Percentiles rank a stretch among this genome's conserved stretches.
phyloP scores from a whole-genome alignment of 768 basidiomycete genomes.

The Psilocybe sp. region DNA sequence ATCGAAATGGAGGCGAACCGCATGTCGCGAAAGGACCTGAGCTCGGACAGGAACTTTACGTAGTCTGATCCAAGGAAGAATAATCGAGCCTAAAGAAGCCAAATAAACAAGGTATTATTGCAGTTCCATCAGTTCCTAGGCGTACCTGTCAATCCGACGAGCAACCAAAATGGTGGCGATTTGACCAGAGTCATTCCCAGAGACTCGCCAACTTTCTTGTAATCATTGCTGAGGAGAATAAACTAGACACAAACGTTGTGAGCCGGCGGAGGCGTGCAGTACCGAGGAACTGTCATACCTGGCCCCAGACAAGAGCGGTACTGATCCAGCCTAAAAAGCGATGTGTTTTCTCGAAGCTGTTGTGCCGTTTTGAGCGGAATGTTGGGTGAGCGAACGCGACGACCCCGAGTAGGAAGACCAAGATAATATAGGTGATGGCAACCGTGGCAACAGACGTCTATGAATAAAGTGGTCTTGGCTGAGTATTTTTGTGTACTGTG shows the following conservation, averaged over 20 bases:
- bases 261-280: background rate
- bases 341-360: constrained; percentile 53
- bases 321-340: constrained; percentile 58
- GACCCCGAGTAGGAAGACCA: constrained; percentile 45
- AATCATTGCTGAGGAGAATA: constrained; percentile 52
- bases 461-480: background rate
- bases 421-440: constrained; percentile 48
- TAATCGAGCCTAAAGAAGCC: constrained; percentile 38
- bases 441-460: constrained; percentile 47
- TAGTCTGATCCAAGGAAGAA: constrained; percentile 58
- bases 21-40: constrained; percentile 54
- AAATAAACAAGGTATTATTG: background rate
- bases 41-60: constrained; percentile 52
- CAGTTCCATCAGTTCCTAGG: background rate
- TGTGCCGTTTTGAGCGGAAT: constrained; percentile 43
- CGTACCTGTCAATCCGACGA: constrained; percentile 45
- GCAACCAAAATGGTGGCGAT: constrained; percentile 54
- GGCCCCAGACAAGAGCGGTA: constrained; percentile 52
- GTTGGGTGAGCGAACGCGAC: constrained; percentile 50
- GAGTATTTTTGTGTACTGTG: background rate
- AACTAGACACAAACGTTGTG: constrained; percentile 27
- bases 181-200: constrained; percentile 42
- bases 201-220: constrained; percentile 31
- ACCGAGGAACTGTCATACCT: constrained; percentile 27
- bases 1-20: constrained; percentile 56